Evolutionary conservation across 495 filamentous ascomycete species (phyloP).

Genomic region (Aspergillus asperescens): DNA sequence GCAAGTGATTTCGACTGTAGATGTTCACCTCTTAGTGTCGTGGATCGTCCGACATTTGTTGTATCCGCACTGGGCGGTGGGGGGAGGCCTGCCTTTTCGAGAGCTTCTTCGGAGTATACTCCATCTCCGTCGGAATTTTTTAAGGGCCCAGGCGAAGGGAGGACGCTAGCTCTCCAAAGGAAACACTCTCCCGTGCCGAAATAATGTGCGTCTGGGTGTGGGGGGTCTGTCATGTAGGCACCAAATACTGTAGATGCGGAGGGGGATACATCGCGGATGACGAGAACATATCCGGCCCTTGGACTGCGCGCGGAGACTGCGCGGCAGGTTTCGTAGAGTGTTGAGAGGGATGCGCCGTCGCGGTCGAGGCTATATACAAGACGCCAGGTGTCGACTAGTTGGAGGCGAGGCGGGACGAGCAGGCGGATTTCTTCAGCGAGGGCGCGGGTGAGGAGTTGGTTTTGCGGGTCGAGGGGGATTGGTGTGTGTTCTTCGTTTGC

Average conservation of each 20-base stretch:
- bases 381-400: conserved; percentile 81
- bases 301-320: conserved; percentile 54
- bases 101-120: conserved; percentile 31
- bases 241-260: conserved; percentile 65
- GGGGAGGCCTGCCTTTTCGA: conserved; percentile 47
- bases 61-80: conserved; percentile 74
- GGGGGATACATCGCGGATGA: conserved; percentile 64
- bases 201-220: conserved; percentile 74
- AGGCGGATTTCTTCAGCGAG: conserved; percentile 93
- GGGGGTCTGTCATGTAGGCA: conserved; percentile 86
- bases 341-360: conserved; percentile 80
- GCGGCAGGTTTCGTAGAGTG: conserved; percentile 75
- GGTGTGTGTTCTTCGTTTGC: conserved; percentile 25
- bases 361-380: conserved; percentile 88
- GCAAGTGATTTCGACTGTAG: conserved; percentile 12
- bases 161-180: conserved; percentile 78
- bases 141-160: conserved; percentile 45
- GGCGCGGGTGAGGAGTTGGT: conserved; percentile 57
- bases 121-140: conserved; percentile 35
- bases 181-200: conserved; percentile 97
- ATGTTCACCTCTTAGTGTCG: conserved; percentile 49
- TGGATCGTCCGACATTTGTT: conserved; percentile 62
- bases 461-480: conserved; percentile 23
- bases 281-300: conserved; percentile 79
- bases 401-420: conserved; percentile 76